Evolutionary conservation across 208 protist genomes (phyloP), one percentile per base, ranked within the genome.

Genomic region (Acanthamoeba healyi): DNA sequence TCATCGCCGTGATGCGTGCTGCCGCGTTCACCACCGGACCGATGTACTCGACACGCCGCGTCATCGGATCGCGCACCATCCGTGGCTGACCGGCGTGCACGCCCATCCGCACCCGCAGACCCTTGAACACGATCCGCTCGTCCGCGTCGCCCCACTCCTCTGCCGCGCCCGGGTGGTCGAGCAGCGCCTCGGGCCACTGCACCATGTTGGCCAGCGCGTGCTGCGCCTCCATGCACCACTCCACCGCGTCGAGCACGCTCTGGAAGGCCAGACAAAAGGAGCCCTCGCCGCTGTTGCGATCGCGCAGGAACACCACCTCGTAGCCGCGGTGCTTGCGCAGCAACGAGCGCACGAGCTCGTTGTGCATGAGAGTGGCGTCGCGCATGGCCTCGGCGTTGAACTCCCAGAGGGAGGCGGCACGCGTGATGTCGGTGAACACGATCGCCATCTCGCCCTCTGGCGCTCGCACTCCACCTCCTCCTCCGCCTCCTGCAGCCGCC

Each of bases 381-480:
- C 36, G 72, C 72, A 82, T 82, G 36, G 72, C 72, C 36, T 42
- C 72, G 26, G 72, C 72, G 42, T 82, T 82, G 72, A 82, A 82
- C 72, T 82, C 72, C 72, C 72, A 82, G 32, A 82, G 26, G 24
- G 72, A 82, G 32, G 72, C 72, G 1, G 72, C 58, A 26, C 58
- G 58, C 58, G 58, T 65, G 58, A 65, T 65, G 58, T 65, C 58
- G 26, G 58, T 34, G 58, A 65, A 65, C 58, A 65, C 58, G 58
- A 65, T 65, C 58, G 58, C 58, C 58, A 65, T 65, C 58, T 65
- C 58, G 58, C 58, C 58, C 58, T 65, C 58, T 34, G 58, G 58
- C 58, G 58, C 58, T 17, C 58, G 58, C 58, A 32, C 58, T 2
- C 58, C n/a, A n/a, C n/a, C 58, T 2, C 58, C 15, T 22, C 54